Evolutionary conservation across 306 rosid genomes (phyloP).

Genomic region (Lathyrus aphaca): DNA sequence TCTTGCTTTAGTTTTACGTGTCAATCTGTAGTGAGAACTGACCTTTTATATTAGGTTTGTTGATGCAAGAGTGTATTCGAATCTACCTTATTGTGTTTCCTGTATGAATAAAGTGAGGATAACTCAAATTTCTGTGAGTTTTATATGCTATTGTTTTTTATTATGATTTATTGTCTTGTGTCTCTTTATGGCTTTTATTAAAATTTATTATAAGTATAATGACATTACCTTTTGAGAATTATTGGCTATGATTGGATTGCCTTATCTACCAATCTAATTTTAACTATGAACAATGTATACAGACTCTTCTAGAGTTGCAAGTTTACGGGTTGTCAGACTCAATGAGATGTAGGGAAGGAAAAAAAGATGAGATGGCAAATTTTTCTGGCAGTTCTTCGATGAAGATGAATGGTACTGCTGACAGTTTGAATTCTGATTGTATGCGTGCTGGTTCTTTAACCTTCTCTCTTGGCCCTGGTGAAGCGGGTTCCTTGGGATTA

Average conservation of each 20-base stretch:
- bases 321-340: conserved; percentile 95
- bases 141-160: conserved; percentile 3
- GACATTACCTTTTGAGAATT: conserved; percentile 27
- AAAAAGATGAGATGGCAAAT: conserved; percentile 63
- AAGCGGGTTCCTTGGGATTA: conserved; percentile 94
- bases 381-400: conserved; percentile 51
- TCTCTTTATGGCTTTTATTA: conserved; percentile 12
- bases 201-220: conserved; percentile 23
- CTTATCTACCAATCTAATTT: conserved; percentile 35
- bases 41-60: conserved; percentile 35
- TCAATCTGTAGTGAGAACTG: conserved; percentile 24
- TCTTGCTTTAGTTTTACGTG: conserved; percentile 30
- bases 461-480: conserved; percentile 63
- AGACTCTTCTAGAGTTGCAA: conserved; percentile 90
- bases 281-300: conserved; percentile 40
- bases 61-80: conserved; percentile 27
- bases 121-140: conserved; percentile 20
- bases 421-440: conserved; percentile 53
- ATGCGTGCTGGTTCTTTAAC: conserved; percentile 52
- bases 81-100: conserved; percentile 24
- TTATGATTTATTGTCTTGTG: conserved; percentile 26
- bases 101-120: conserved; percentile 24
- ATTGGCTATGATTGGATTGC: conserved; percentile 29
- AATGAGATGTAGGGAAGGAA: conserved; percentile 72
- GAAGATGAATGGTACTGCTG: conserved; percentile 68